Percentiles rank a stretch among this genome's conserved stretches.
Evolutionary conservation across 257 asterid genomes (phyloP).

Genomic region (Perilla frutescens): DNA sequence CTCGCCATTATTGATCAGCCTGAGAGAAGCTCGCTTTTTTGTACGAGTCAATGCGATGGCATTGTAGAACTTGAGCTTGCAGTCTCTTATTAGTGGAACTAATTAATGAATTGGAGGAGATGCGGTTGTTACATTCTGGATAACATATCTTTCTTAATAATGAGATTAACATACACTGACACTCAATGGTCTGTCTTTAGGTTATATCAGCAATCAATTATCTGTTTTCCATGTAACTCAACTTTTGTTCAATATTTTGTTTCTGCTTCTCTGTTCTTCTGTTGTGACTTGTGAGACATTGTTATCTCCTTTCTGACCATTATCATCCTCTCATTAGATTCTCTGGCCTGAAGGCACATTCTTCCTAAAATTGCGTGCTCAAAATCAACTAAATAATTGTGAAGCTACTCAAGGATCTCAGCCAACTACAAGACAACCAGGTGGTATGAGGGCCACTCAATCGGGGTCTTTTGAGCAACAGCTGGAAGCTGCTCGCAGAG

Average conservation of each 20-base stretch:
- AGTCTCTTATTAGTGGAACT: constrained; percentile 20
- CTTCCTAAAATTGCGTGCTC: constrained; percentile 62
- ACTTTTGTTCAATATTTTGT: neutral
- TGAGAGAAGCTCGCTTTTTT: constrained; percentile 19
- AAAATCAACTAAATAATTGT: constrained; percentile 42
- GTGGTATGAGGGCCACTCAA: constrained; percentile 55
- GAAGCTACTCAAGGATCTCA: constrained; percentile 50
- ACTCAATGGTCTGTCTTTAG: neutral
- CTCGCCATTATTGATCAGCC: neutral
- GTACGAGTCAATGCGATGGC: neutral
- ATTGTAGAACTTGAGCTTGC: constrained; percentile 26
- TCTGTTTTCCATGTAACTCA: neutral
- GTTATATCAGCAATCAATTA: neutral
- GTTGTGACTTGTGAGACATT: constrained; percentile 25
- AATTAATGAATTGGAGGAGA: constrained; percentile 14
- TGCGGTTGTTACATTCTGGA: constrained; percentile 17
- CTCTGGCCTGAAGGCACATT: constrained; percentile 96
- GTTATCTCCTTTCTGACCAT: constrained; percentile 19
- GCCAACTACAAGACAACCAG: constrained; percentile 44
- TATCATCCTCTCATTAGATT: constrained; percentile 50
- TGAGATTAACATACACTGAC: neutral
- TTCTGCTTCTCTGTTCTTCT: constrained; percentile 3
- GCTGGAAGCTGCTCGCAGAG: constrained; percentile 98
- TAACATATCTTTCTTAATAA: constrained; percentile 1
- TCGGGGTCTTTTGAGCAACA: constrained; percentile 89